phyloP scores from a whole-genome alignment of 495 filamentous ascomycete species.

The Margaritispora aquatica region DNA sequence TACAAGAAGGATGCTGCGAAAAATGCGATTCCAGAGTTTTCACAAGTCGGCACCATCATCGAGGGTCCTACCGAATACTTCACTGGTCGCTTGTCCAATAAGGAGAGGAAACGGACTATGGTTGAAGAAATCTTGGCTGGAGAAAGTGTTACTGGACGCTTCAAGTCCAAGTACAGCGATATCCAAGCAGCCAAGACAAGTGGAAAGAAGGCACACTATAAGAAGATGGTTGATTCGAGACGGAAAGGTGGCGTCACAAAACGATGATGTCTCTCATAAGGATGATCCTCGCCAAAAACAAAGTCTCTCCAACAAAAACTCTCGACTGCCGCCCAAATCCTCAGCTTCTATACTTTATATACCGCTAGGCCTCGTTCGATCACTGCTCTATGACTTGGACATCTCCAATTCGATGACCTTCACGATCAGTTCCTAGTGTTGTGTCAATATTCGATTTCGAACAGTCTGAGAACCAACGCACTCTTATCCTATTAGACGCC shows the following conservation, averaged over 20 bases:
- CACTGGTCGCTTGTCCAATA: slow-evolving; percentile 71
- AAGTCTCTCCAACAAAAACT: not conserved
- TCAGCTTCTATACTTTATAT: too few relatives aligned
- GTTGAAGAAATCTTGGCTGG: slow-evolving; percentile 77
- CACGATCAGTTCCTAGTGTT: slow-evolving; percentile 13
- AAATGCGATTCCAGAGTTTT: slow-evolving; percentile 69
- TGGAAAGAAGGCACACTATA: slow-evolving; percentile 69
- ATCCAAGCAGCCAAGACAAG: slow-evolving; percentile 62
- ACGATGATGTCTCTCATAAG: not conserved
- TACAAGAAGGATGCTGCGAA: slow-evolving; percentile 76
- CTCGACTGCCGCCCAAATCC: not conserved
- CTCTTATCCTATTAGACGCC: slow-evolving; percentile 65
- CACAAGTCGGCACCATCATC: slow-evolving; percentile 82
- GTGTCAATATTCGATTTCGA: not conserved
- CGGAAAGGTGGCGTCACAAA: slow-evolving; percentile 4
- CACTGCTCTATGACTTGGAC: not conserved
- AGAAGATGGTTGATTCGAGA: slow-evolving; percentile 45
- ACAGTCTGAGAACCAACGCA: slow-evolving; percentile 5
- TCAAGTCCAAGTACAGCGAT: slow-evolving; percentile 65
- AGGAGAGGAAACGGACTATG: slow-evolving; percentile 82
- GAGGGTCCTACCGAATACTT: slow-evolving; percentile 87
- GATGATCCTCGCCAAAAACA: not conserved
- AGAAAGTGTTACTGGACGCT: slow-evolving; percentile 52
- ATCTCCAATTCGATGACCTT: slow-evolving; percentile 13
- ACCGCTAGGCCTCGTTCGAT: too few relatives aligned